phyloP scores from a whole-genome alignment of 768 basidiomycete genomes.

The Termitomyces sp. region DNA sequence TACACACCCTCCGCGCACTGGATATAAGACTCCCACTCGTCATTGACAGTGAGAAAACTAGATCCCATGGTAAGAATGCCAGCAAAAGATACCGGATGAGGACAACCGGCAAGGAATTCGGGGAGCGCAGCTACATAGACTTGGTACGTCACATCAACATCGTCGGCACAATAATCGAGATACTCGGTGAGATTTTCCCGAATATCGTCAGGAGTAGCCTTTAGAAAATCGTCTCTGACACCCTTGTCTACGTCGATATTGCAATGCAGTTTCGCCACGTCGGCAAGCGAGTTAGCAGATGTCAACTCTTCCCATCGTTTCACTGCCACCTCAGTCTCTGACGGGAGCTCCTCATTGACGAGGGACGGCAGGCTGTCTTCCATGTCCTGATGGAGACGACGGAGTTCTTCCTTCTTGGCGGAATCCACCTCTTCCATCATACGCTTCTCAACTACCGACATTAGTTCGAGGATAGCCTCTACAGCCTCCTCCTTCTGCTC shows the following conservation, averaged over 20 bases:
- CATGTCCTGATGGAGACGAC: slow-evolving; percentile 29
- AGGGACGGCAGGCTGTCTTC: slow-evolving; percentile 28
- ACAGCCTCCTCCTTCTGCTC: slow-evolving; percentile 60
- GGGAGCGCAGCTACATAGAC: slow-evolving; percentile 78
- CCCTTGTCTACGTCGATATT: slow-evolving; percentile 74
- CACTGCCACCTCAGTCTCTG: slow-evolving; percentile 22
- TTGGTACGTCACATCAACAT: slow-evolving; percentile 79
- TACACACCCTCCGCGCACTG: slow-evolving; percentile 73
- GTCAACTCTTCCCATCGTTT: slow-evolving; percentile 93
- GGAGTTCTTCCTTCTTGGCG: slow-evolving; percentile 37
- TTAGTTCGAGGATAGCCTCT: slow-evolving; percentile 42
- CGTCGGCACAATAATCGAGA: slow-evolving; percentile 78
- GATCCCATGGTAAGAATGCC: slow-evolving; percentile 90
- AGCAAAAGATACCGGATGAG: slow-evolving; percentile 89
- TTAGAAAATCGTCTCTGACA: slow-evolving; percentile 73
- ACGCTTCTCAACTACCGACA: slow-evolving; percentile 39
- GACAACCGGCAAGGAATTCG: slow-evolving; percentile 75
- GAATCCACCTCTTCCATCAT: slow-evolving; percentile 40
- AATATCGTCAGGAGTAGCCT: slow-evolving; percentile 57
- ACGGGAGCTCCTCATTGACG: slow-evolving; percentile 20
- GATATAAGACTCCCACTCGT: slow-evolving; percentile 84
- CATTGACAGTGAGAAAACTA: slow-evolving; percentile 85
- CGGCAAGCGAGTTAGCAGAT: slow-evolving; percentile 84
- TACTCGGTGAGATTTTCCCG: slow-evolving; percentile 63
- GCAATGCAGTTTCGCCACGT: slow-evolving; percentile 90